These are phyloP conservation scores for Petrea volubilis DNA, from an alignment of 257 asterid genomes.

Conservation along the genomic window DNA sequence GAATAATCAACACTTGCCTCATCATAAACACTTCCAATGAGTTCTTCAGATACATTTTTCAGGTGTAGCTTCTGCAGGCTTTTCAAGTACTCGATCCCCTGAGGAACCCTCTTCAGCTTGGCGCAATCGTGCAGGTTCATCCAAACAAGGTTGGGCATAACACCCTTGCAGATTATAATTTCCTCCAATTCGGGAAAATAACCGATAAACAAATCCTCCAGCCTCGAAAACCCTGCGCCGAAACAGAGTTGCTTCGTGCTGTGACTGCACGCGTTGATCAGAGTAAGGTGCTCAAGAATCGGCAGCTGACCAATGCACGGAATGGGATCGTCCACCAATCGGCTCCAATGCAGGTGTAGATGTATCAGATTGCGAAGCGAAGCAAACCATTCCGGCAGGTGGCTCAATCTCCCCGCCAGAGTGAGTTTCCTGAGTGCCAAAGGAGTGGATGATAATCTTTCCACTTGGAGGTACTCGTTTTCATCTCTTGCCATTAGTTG, in stretches of 20 bases:
- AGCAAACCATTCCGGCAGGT: conserved; percentile 25
- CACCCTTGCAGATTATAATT: conserved; percentile 9
- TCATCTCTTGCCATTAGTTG: conserved; percentile 19
- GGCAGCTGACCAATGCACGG: conserved; percentile 23
- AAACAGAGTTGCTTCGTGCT: conserved; percentile 10
- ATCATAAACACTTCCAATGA: neutral
- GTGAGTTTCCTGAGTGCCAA: conserved; percentile 13
- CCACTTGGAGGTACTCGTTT: conserved; percentile 16
- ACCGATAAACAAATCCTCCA: conserved; percentile 13
- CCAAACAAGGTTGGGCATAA: conserved; percentile 22
- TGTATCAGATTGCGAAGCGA: conserved; percentile 17
- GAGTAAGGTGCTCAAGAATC: conserved; percentile 6
- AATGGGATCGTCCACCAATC: conserved; percentile 19
- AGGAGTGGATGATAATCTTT: conserved; percentile 6
- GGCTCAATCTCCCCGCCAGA: conserved; percentile 23
- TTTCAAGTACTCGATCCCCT: conserved; percentile 25
- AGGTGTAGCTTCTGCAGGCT: conserved; percentile 1
- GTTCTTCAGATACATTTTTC: conserved; percentile 20
- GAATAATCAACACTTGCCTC: neutral
- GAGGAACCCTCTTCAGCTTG: conserved; percentile 25
- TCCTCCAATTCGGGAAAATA: conserved; percentile 6
- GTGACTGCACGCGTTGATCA: conserved; percentile 21
- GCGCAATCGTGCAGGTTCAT: conserved; percentile 12
- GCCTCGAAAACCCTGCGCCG: conserved; percentile 25
- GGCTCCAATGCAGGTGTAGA: conserved; percentile 32